Conservation (phyloP, 805 yeast genomes). For the Wickerhamomyces strasburgensis region DNA sequence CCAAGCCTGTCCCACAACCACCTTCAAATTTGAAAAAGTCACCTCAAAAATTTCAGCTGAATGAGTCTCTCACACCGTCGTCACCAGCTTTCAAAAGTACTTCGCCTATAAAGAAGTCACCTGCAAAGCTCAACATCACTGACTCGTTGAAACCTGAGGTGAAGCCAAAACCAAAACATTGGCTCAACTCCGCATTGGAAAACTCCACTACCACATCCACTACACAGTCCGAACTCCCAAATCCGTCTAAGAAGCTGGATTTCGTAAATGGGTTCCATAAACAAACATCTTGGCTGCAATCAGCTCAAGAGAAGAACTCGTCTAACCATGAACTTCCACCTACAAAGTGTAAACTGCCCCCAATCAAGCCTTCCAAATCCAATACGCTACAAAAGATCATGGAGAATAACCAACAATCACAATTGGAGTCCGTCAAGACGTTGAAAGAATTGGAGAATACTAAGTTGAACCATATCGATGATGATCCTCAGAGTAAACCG, state of each 20-base stretch:
- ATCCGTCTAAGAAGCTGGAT: not conserved
- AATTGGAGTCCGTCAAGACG: constrained; percentile 11
- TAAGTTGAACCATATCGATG: constrained; percentile 18
- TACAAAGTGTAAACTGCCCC: constrained; percentile 26
- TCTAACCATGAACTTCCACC: constrained; percentile 2
- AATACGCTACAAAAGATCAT: constrained; percentile 28
- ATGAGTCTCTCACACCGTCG: not conserved
- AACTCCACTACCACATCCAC: constrained; percentile 11
- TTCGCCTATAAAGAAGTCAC: constrained; percentile 18
- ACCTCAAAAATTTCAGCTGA: constrained; percentile 8
- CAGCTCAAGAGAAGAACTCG: constrained; percentile 15
- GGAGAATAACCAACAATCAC: constrained; percentile 10
- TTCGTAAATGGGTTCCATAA: constrained; percentile 1
- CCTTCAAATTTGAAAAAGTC: constrained; percentile 9
- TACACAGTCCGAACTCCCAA: not conserved
- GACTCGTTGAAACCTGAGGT: not conserved
- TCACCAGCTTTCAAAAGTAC: not conserved
- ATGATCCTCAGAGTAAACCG: not conserved
- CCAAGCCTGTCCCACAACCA: constrained; percentile 7
- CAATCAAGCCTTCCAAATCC: constrained; percentile 25
- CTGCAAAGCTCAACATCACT: constrained; percentile 14
- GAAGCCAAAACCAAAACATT: constrained; percentile 1
- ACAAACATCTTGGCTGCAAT: constrained; percentile 20
- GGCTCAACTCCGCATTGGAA: constrained; percentile 12
- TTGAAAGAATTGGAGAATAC: constrained; percentile 12